Conservation (phyloP, 352 stramenopile genomes). For the Globisporangium irregulare region DNA sequence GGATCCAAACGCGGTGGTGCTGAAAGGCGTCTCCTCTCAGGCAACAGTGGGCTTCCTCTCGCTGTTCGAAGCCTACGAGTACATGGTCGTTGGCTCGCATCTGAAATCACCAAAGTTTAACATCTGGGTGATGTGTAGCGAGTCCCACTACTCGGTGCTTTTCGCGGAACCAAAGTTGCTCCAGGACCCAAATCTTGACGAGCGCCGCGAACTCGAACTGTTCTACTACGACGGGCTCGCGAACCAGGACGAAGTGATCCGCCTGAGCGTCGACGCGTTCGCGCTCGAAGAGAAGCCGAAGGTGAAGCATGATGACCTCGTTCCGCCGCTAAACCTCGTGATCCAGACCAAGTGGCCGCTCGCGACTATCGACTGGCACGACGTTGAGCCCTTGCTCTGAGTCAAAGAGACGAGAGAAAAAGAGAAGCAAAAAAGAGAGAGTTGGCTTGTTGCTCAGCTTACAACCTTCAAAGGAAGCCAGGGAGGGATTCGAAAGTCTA, state of each 20-base stretch:
- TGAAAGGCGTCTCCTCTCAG: constrained; percentile 62
- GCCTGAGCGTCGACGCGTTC: constrained; percentile 45
- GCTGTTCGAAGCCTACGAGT: constrained; percentile 90
- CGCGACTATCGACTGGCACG: constrained; percentile 86
- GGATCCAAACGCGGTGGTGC: constrained; percentile 56
- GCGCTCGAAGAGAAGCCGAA: constrained; percentile 27
- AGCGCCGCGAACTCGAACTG: constrained; percentile 53
- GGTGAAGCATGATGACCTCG: constrained; percentile 54
- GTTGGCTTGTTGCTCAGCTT: not conserved
- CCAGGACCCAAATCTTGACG: constrained; percentile 23
- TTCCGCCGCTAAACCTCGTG: constrained; percentile 86
- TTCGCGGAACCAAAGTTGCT: constrained; percentile 47
- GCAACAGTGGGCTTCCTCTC: constrained; percentile 85
- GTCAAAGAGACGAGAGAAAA: not conserved
- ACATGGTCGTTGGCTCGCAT: constrained; percentile 77
- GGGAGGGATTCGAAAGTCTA: not conserved
- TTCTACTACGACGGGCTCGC: constrained; percentile 89
- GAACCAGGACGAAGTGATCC: constrained; percentile 87
- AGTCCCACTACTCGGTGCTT: constrained; percentile 92
- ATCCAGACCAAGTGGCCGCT: constrained; percentile 87
- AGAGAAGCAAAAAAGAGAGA: not conserved
- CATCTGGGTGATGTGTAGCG: constrained; percentile 90
- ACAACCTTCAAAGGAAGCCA: not conserved
- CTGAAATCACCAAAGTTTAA: constrained; percentile 76
- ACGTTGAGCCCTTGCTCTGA: constrained; percentile 81